Evolutionary conservation across 257 asterid species (phyloP).

Genomic region (Linaria vulgaris): DNA sequence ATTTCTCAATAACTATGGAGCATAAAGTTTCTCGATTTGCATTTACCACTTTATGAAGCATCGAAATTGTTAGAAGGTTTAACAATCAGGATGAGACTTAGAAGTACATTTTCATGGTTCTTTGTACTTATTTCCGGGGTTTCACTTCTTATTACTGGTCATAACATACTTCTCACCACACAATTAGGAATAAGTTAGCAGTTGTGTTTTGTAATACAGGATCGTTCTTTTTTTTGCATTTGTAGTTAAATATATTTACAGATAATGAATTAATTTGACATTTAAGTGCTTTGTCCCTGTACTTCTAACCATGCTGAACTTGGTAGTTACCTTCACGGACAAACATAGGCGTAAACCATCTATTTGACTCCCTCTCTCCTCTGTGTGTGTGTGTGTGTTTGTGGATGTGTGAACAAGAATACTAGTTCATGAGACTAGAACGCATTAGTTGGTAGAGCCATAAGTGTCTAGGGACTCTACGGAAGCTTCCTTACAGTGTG

Average conservation of each 20-base stretch:
- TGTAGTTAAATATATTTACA: not conserved
- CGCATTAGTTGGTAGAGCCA: too few relatives aligned
- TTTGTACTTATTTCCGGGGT: not conserved
- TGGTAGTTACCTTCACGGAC: not conserved
- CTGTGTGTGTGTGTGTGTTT: not conserved
- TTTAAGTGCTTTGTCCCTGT: not conserved
- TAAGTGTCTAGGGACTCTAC: not conserved
- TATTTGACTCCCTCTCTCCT: too few relatives aligned
- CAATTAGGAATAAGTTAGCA: not conserved
- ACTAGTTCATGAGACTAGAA: too few relatives aligned
- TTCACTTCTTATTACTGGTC: conserved; percentile 2
- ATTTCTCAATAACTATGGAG: too few relatives aligned
- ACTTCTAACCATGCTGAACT: not conserved
- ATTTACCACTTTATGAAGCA: too few relatives aligned
- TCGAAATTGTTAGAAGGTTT: not conserved
- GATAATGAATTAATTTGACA: not conserved
- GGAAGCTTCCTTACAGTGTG: not conserved
- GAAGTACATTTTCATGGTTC: not conserved
- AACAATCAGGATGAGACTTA: not conserved
- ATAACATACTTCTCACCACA: not conserved
- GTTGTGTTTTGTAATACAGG: not conserved
- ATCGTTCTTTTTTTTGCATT: not conserved
- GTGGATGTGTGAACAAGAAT: too few relatives aligned
- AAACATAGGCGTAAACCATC: too few relatives aligned
- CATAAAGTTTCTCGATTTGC: too few relatives aligned